Base-by-base conservation (phyloP, 2,329 filamentous ascomycete species). In the Phaeoacremonium minimum region DNA sequence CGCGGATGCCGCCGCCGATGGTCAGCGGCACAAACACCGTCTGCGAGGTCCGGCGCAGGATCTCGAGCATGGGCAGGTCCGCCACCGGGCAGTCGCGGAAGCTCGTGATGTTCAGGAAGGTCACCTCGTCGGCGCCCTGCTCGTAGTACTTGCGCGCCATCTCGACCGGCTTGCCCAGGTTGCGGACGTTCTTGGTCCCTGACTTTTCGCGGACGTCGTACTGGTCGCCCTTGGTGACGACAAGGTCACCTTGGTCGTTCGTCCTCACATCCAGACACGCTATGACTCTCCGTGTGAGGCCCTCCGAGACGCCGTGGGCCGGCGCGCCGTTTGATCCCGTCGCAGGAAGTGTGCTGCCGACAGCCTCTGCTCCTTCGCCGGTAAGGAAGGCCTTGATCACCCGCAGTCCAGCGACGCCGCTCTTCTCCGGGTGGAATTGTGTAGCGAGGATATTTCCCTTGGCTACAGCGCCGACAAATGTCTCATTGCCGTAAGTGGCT, bases 341-440 rank as follows among this genome's bases (percentile, higher is more conserved):
- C 8, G 35, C 28, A 4, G 35, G 43, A 7, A 31, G 5, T 32
- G 48, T 43, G 20, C 52, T 55, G 7, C 64, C 54, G 1, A 88
- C 66, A 12, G 67, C 64, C 32, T 73, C 63, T 31, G 73, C 71
- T 41, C 74, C 75, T 16, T 75, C 68, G 13, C 87, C 87, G n/a
- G 85, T 77, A 19, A 97, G 67, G 59, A 98, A 98, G 6, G 91
- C 84, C 49, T 84, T 84, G 47, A 98, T 53, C 1, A 94, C 84
- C 18, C 88, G 75, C 43, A 97, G 66, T 9, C 93, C 93, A 4
- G 93, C 91, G 14, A 84, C 82, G 36, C 93, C 93, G 55, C 87
- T 95, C 73, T 98, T 98, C 57, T 98, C 93, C 0, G 93, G 93
- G 65, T 98, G 93, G 60, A 98, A 98, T 53, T 98, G 93, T 4